Evolutionary conservation across 75 land plant genomes (phyloP), one percentile per base, ranked within the genome.

Genomic region (Selaginella tamariscina): DNA sequence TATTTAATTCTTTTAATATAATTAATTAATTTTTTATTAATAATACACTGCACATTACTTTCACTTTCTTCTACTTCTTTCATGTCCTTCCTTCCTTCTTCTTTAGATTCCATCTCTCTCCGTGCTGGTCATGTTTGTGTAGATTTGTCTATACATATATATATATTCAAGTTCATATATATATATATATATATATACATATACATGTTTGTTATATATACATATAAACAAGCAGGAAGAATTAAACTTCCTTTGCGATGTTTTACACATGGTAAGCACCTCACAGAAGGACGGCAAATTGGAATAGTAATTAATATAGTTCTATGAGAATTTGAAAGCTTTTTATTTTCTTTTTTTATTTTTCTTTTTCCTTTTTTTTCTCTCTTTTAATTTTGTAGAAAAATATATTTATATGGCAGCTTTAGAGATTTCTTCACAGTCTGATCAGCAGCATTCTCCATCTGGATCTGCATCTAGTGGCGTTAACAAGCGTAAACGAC

Each of bases 401-500:
- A 15, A 15, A 39, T 39, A 5, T 5, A 39, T 39, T 39, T 15
- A 15, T 5, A 39, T 39, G 49, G 49, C 49, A 39, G 49, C 49
- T 39, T 5, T 39, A 15, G 49, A 39, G 15, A 15, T 39, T 5
- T 39, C 49, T 15, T 39, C 49, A 15, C 11, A 5, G 49, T 5
- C 49, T 39, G 49, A 5, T 39, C 5, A 15, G 5, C 15, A 5
- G 5, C 49, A 39, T 15, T 39, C 49, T 15, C 49, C 5, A 15
- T 15, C 5, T 39, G 49, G 49, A 39, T 39, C 49, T 15, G 11
- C 49, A 15, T 39, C 49, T 39, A 39, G 49, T 15, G 49, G 49
- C 49, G 11, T 15, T 39, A 39, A 39, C 77, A 88, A 91, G 74
- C 72, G 91, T 49, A 88, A 88, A 70, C 44, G 97, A 67, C 76